Evolutionary conservation across 2,329 filamentous ascomycete genomes (phyloP), one percentile per base, ranked within the genome.

Genomic region (Geosmithia morbida): DNA sequence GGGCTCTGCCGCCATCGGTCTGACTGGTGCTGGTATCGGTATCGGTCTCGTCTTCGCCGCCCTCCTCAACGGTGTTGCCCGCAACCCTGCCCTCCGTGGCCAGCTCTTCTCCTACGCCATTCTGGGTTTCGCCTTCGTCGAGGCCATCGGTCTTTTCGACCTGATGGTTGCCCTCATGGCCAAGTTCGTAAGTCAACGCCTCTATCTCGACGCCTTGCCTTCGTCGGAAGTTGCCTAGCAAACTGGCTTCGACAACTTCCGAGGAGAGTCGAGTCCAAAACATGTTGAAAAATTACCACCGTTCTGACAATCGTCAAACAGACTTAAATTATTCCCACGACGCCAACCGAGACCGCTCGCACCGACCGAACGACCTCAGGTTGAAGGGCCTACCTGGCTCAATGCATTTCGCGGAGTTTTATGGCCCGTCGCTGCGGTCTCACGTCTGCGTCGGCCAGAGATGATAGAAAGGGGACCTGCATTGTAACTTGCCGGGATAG

Each of bases 61-160:
- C 64, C 85, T 94, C 67, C 78, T 94, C 66, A 82, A 85, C 72
- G 81, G 81, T 74, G 86, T 92, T 69, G 85, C 87, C 76, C 86
- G 87, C 76, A 94, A 94, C 85, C 87, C 87, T 65, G 85, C 84
- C 66, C 85, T 94, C 75, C 84, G 86, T 75, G 87, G 86, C 69
- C 87, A 94, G 81, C 86, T 94, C 66, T 94, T 92, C 85, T 86
- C 85, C 60, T 90, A 92, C 75, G 86, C 86, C 79, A 90, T 92
- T 85, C 76, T 92, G 66, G 86, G 87, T 76, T 92, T 92, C 76
- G 87, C 86, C 67, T 92, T 92, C 83, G 86, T 89, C 71, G 87
- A 92, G 71, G 86, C 87, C 74, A 87, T 86, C 61, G 84, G 83
- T 83, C 81, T 87, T 66, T 87, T 87, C 82, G 83, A 87, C 65